A percentile compares a stretch with the other conserved stretches of the same genome.
Conservation (phyloP, 441 rosid genomes). For the Jatropha multifida region DNA sequence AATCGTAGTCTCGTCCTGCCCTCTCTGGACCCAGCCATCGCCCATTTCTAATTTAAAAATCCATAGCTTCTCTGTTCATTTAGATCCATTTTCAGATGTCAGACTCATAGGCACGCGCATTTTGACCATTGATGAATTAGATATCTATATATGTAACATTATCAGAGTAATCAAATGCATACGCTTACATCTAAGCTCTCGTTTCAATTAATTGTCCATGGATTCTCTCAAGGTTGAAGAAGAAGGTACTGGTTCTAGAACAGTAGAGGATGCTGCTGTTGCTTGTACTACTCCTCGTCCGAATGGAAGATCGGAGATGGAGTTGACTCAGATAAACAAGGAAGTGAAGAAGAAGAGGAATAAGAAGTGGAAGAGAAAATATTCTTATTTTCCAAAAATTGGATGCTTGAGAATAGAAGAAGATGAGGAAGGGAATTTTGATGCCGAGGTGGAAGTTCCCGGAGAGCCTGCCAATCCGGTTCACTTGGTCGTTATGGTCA, state of each 20-base stretch:
- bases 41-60: too few relatives aligned
- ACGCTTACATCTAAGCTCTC: background rate
- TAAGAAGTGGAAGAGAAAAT: slow-evolving; percentile 22
- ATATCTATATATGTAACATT: background rate
- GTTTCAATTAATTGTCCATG: background rate
- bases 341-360: background rate
- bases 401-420: slow-evolving; percentile 56
- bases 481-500: slow-evolving; percentile 82
- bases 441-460: slow-evolving; percentile 37
- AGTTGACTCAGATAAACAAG: background rate
- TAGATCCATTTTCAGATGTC: too few relatives aligned
- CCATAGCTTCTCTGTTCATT: too few relatives aligned
- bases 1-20: too few relatives aligned
- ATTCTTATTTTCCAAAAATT: slow-evolving; percentile 32
- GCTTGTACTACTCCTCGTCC: background rate
- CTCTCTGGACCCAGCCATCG: too few relatives aligned
- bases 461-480: slow-evolving; percentile 44
- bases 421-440: slow-evolving; percentile 51
- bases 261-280: background rate
- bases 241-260: background rate
- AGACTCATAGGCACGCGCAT: background rate
- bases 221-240: slow-evolving; percentile 2
- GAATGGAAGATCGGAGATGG: slow-evolving; percentile 10
- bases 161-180: background rate
- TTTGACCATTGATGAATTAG: background rate